Evolutionary conservation across 805 yeast genomes (phyloP).

Genomic region (Wickerhamomyces hampshirensis): DNA sequence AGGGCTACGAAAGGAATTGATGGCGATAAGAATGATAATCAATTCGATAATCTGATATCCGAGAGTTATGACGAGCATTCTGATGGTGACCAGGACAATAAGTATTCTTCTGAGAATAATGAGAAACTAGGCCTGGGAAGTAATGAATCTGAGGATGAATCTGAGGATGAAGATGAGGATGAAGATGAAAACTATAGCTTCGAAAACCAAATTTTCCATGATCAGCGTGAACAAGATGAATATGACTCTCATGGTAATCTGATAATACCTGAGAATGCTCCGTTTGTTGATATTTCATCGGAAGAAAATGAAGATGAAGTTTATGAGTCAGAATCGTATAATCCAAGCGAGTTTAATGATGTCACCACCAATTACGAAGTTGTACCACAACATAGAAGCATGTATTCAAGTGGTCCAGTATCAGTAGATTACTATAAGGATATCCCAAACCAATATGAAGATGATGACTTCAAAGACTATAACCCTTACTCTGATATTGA

Average conservation of each 20-base stretch:
- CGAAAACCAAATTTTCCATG: conserved; percentile 10
- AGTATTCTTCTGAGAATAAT: too few species aligned
- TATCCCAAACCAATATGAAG: too few species aligned
- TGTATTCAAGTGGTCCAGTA: conserved; percentile 6
- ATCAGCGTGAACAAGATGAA: conserved; percentile 2
- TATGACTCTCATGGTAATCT: conserved; percentile 11
- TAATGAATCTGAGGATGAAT: conserved; percentile 25
- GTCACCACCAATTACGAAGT: conserved; percentile 6
- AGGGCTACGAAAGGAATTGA: too few species aligned
- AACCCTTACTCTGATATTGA: not conserved
- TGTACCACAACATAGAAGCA: conserved; percentile 10
- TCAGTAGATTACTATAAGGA: too few species aligned
- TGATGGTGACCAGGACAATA: too few species aligned
- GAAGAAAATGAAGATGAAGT: conserved; percentile 4
- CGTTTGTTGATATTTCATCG: conserved; percentile 7
- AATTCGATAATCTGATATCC: too few species aligned
- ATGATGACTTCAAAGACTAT: not conserved
- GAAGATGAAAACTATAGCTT: conserved; percentile 27
- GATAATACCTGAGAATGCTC: conserved; percentile 6
- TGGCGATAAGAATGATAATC: too few species aligned
- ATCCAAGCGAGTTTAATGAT: conserved; percentile 10
- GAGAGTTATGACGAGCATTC: not conserved
- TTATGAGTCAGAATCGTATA: too few species aligned
- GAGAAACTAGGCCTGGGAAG: too few species aligned
- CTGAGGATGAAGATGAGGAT: conserved; percentile 14